Evolutionary conservation across 129 eudicot species (phyloP).

Genomic region (Escallonia rubra): DNA sequence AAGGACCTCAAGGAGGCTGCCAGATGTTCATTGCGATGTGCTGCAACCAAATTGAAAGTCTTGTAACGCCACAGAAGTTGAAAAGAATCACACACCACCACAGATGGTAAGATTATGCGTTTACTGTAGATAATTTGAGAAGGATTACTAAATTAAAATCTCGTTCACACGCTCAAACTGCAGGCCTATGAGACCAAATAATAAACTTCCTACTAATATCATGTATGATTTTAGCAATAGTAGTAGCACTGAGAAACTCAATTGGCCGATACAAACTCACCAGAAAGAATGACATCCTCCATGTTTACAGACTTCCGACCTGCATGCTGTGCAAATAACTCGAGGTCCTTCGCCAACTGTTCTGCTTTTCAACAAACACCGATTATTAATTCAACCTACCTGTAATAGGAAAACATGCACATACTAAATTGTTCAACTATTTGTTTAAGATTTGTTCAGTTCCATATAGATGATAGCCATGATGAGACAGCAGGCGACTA

Average conservation of each 20-base stretch:
- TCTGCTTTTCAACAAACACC: constrained; percentile 35
- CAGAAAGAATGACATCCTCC: constrained; percentile 82
- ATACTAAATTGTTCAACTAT: neutral
- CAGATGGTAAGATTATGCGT: no score
- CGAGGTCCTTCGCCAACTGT: constrained; percentile 89
- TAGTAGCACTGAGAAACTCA: neutral
- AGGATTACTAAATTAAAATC: no score
- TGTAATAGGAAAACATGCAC: neutral
- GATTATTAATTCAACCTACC: neutral
- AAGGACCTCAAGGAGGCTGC: constrained; percentile 47
- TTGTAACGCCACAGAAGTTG: neutral
- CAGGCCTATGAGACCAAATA: no score
- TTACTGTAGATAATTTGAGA: no score
- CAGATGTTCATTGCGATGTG: constrained; percentile 68
- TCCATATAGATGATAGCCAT: no score
- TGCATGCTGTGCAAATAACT: constrained; percentile 80
- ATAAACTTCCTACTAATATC: neutral
- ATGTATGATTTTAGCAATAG: neutral
- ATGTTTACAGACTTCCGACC: constrained; percentile 77
- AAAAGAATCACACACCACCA: neutral
- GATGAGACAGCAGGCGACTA: no score
- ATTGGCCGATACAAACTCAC: constrained; percentile 32
- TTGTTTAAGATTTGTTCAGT: no score
- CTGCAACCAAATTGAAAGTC: constrained; percentile 34
- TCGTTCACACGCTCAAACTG: no score